Base-by-base conservation (phyloP, 305 asterid species). In the Fraxinus xanthoxyloides region DNA sequence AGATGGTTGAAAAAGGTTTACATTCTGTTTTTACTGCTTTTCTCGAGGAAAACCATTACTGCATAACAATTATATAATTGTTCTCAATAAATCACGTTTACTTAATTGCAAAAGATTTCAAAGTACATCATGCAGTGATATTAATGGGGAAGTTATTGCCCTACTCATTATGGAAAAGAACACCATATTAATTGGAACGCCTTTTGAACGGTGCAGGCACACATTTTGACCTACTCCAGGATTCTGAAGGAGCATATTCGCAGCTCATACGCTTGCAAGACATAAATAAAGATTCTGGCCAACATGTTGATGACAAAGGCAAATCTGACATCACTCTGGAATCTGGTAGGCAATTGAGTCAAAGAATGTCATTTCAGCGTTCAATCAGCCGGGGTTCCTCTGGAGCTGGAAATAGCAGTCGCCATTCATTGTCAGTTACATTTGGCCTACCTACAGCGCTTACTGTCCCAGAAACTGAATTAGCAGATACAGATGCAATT, bases 381-480 rank as follows among this genome's bases (percentile, higher is more conserved):
- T 94, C 98, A 74, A 77, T 89, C 67, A 92, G 97, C 84, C 91
- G 87, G 69, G 92, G 91, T 43, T 94, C 97, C 72, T 92, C 97
- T 3, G 91, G 89, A 7, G 63, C 51, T 12, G 96, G 97, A 87
- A 87, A 85, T 77, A 92, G 95, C 86, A 88, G 95, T 72, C 92
- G 87, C 17, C 92, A 84, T 46, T 92, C 97, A 9, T 82, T 92
- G 36, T 82, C 97, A 21, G 46, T 80, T 73, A 86, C 91, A 28
- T 88, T 90, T 83, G 96, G 93, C 84, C 80, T 89, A 54, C 92
- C 99, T 23, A 80, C 90, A 51, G 81, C 89, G 2, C 74, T 89
- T 17, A 75, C 76, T 65, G 75, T 76, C 72, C 7, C 88, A 0
- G 94, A 88, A 40, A 35, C 91, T 80, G 63, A 72, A 30, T 24